Evolutionary conservation across 441 rosid species (phyloP).

Genomic region (Iberis amara): DNA sequence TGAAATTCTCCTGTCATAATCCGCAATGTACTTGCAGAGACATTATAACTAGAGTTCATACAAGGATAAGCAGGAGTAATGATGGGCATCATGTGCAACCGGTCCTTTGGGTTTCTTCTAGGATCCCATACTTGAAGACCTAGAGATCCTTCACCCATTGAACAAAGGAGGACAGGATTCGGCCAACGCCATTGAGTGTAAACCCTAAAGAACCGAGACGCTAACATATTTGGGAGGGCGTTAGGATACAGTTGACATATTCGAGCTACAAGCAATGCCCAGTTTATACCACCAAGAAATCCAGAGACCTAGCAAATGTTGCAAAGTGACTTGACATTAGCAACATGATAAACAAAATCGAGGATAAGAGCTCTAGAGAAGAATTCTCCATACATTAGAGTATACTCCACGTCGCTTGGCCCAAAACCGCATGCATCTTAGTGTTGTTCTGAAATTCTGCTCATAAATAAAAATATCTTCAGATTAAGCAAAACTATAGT

Average conservation of each 20-base stretch:
- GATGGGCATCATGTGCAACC: constrained; percentile 90
- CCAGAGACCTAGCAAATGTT: constrained; percentile 69
- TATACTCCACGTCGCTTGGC: constrained; percentile 94
- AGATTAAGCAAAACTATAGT: constrained; percentile 12
- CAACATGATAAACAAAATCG: constrained; percentile 13
- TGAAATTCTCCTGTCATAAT: constrained; percentile 87
- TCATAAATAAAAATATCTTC: constrained; percentile 20
- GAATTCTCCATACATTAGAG: constrained; percentile 63
- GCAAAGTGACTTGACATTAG: neutral
- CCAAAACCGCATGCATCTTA: constrained; percentile 96
- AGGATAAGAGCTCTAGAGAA: constrained; percentile 16
- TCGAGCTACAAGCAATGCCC: constrained; percentile 98
- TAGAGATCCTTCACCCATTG: constrained; percentile 78
- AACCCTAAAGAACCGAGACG: constrained; percentile 89
- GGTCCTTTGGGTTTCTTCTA: constrained; percentile 76
- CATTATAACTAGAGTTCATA: constrained; percentile 98
- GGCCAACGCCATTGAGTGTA: constrained; percentile 98
- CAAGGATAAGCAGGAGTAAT: constrained; percentile 96
- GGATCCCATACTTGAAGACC: constrained; percentile 99
- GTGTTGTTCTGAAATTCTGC: constrained; percentile 80
- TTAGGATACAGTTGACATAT: constrained; percentile 96
- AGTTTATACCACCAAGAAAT: constrained; percentile 97
- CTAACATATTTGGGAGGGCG: constrained; percentile 90
- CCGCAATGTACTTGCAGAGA: constrained; percentile 75
- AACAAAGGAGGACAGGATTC: constrained; percentile 87